Evolutionary conservation across 106 monocot species (phyloP), one percentile per base, ranked within the genome.

Genomic region (Phalaenopsis equestris): DNA sequence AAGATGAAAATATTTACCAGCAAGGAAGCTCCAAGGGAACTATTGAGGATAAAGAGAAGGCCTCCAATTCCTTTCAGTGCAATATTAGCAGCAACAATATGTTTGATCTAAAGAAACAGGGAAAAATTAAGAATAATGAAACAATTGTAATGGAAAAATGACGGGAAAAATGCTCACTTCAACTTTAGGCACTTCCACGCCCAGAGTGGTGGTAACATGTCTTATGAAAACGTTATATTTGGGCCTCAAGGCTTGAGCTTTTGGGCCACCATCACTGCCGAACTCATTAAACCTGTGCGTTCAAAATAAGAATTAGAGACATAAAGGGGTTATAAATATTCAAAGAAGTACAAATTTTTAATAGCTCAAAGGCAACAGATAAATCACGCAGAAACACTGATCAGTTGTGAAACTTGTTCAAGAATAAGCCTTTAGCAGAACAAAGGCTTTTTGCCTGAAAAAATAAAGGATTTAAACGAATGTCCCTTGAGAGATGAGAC

Each of bases 41-140:
- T 86, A 47, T 84, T 83, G 52, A 86, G 52, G 70, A 82, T 89
- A 30, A 89, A 84, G 15, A 89, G 89, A 3, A 86, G 67, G 42
- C 89, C 86, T 55, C 89, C 89, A 65, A 86, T 16, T 19, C 86
- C 89, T 72, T 86, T 89, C 52, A 89, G 72, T 21, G 75, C 82
- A 61, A 89, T 86, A 12, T 76, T 75, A 21, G 77, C 19, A 48
- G 84, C 82, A 65, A 84, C 68, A 55, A 86, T 52, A 83, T 84
- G 78, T 21, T 68, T 89, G 21, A 86, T 80, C 89, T 89, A 82
- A 39, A 73, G 72, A 39, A 76, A 21, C 16, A n/a, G 2, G 3
- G 49, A 49, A 10, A 30, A 49, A 74, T 17, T 49, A 76, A 76
- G 48, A 23, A 76, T 17, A 43, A 48, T 49, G 24, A 1, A 43